These are phyloP conservation scores for Gracilaria caudata DNA, from an alignment of 23 red algal genomes.

Conservation along the genomic window DNA sequence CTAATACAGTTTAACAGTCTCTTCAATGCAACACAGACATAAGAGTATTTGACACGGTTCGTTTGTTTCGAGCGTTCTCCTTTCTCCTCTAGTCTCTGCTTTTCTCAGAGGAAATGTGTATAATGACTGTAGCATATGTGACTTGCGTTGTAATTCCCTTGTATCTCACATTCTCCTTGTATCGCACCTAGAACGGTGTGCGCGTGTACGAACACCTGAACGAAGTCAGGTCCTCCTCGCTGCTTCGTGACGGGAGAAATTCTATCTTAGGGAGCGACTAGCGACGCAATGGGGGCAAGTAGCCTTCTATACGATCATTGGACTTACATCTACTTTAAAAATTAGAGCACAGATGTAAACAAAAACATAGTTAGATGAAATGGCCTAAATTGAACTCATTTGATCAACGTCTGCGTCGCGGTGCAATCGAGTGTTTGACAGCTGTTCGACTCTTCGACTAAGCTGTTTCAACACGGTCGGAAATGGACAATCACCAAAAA, in stretches of 20 bases:
- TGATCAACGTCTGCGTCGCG: neutral
- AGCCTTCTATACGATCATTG: no score
- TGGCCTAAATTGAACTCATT: slow-evolving; percentile 13
- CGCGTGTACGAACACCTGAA: no score
- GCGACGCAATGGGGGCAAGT: no score
- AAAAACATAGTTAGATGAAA: neutral
- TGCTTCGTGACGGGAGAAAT: no score
- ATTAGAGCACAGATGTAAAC: neutral
- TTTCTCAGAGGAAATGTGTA: no score
- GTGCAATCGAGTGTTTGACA: neutral
- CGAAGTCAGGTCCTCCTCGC: no score
- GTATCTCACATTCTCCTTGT: no score
- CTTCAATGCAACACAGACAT: neutral
- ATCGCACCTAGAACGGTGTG: no score
- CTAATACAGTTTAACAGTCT: slow-evolving; percentile 31
- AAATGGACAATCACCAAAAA: slow-evolving; percentile 59
- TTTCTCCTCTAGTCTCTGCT: neutral
- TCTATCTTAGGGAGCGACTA: no score
- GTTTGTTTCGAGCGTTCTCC: neutral
- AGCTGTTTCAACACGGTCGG: slow-evolving; percentile 40
- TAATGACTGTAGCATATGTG: no score
- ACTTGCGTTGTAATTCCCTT: no score
- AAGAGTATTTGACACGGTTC: neutral
- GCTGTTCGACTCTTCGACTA: neutral
- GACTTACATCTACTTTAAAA: neutral